Base-by-base conservation (phyloP, 768 basidiomycete species). In the Boletus eberwhitei region DNA sequence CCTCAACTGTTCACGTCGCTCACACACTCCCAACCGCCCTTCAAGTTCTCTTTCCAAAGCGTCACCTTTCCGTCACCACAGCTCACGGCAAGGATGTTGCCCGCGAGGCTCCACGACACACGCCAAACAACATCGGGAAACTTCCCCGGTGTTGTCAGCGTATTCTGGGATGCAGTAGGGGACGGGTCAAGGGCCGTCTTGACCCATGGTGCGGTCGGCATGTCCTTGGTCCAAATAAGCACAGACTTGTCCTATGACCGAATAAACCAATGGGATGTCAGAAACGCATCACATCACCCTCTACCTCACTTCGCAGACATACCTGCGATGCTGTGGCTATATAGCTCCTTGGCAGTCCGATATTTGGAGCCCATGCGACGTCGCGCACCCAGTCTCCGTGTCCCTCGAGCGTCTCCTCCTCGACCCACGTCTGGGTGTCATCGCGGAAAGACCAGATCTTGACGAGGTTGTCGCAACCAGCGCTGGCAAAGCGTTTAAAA, bases 121-220 rank as follows among this genome's bases (percentile, higher is more conserved):
- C 95, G 83, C 97, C 96, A 99, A 24, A 98, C 94, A 5, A 94
- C 93, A 68, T 98, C 96, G 2, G 93, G 91, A 76, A 98, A 98
- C 69, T 89, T 93, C 22, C 90, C 90, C 16, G 82, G 73, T 68
- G 71, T 75, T 41, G 68, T 72, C 8, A 76, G 75, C 8, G 79
- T 65, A 9, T 76, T 72, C 43, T 78, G 74, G 4, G 77, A 74
- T 14, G 71, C 66, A 7, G 79, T 73, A 9, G 78, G 75, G 2
- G 83, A 82, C 1, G 90, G 89, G 63, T 94, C 90, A 35, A 96
- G 82, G 9, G 84, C 77, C 2, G 84, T 88, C 75, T 88, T 90
- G 13, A 81, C 80, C 93, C 93, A 96, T 1, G 85, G 79, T 1
- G 85, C 75, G 0, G 79, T 80, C 0, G 87, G 85, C 1, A 81